A percentile compares a stretch with the other conserved stretches of the same genome.
These are phyloP conservation scores for Malbranchea cinnamomea DNA, from an alignment of 2,329 filamentous ascomycete species.

Conservation along the genomic window DNA sequence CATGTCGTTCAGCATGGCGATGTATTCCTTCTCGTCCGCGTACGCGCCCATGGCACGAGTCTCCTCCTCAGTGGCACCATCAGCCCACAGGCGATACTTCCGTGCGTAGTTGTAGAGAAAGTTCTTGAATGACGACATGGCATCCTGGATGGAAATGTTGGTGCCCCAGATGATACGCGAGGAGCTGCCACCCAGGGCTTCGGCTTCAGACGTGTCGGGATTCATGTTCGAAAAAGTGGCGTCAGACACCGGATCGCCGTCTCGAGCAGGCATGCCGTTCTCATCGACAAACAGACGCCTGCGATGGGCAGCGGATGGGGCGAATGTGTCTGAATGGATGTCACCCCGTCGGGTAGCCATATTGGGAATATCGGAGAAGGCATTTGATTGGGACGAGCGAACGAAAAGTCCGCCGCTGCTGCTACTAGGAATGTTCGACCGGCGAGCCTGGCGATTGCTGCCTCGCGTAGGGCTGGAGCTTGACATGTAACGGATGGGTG, in stretches of 20 bases:
- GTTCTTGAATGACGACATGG: slow-evolving; percentile 74
- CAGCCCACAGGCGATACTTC: slow-evolving; percentile 85
- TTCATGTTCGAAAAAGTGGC: slow-evolving; percentile 54
- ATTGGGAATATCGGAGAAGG: slow-evolving; percentile 33
- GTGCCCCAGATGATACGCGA: slow-evolving; percentile 91
- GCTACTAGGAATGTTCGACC: slow-evolving; percentile 63
- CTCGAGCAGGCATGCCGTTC: slow-evolving; percentile 43
- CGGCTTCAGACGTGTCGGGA: slow-evolving; percentile 81
- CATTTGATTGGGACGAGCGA: slow-evolving; percentile 41
- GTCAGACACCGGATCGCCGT: slow-evolving; percentile 38
- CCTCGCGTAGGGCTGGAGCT: slow-evolving; percentile 71
- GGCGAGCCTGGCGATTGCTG: slow-evolving; percentile 37
- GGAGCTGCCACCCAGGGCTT: slow-evolving; percentile 66
- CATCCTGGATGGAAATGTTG: slow-evolving; percentile 85
- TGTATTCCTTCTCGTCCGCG: slow-evolving; percentile 67
- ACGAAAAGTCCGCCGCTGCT: slow-evolving; percentile 84
- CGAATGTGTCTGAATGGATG: slow-evolving; percentile 65
- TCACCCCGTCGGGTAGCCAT: slow-evolving; percentile 62
- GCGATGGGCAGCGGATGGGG: slow-evolving; percentile 35
- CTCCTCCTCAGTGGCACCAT: slow-evolving; percentile 67
- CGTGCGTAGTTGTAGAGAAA: slow-evolving; percentile 83
- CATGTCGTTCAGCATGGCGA: slow-evolving; percentile 80
- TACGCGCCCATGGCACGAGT: slow-evolving; percentile 51
- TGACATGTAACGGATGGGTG: slow-evolving; percentile 77
- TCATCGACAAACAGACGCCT: slow-evolving; percentile 50